phyloP scores from a whole-genome alignment of 192 early-diverging fungal genomes.

The Gryganskiella cystojenkinii region DNA sequence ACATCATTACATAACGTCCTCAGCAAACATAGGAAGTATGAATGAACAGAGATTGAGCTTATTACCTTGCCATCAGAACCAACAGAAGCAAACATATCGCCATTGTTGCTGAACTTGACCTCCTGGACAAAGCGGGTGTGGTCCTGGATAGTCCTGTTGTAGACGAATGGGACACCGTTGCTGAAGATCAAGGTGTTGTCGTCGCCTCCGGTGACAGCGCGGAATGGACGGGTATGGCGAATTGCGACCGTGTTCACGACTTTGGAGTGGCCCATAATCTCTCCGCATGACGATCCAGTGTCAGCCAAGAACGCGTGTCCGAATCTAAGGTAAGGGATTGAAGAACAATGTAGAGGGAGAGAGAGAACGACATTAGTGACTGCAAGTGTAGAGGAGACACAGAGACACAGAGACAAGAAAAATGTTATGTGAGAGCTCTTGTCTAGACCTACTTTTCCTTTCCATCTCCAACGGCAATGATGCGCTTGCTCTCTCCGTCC shows the following conservation, averaged over 20 bases:
- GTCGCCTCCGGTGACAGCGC: conserved; percentile 92
- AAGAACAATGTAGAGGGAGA: too few species aligned
- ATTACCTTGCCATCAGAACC: conserved; percentile 86
- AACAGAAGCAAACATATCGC: conserved; percentile 84
- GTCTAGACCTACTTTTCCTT: conserved; percentile 70
- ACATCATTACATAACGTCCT: neutral
- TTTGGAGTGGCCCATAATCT: conserved; percentile 91
- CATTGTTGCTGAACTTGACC: conserved; percentile 85
- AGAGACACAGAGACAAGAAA: too few species aligned
- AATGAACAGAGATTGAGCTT: neutral
- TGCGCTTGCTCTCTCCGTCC: conserved; percentile 95
- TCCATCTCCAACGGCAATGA: conserved; percentile 97
- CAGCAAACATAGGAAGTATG: neutral
- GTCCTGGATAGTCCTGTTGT: conserved; percentile 74
- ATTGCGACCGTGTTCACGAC: conserved; percentile 89
- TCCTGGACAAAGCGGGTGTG: conserved; percentile 94
- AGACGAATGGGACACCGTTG: conserved; percentile 93
- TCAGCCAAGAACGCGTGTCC: conserved; percentile 94
- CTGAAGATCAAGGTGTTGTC: conserved; percentile 92
- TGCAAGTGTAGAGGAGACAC: too few species aligned
- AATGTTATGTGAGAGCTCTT: too few species aligned
- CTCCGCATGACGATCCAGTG: conserved; percentile 88
- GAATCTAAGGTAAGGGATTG: conserved; percentile 62
- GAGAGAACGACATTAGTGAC: too few species aligned
- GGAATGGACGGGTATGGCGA: conserved; percentile 91